A percentile compares a stretch with the other conserved stretches of the same genome.
Evolutionary conservation across 2,329 filamentous ascomycete species (phyloP).

Genomic region (Dothideomycetes sp.): DNA sequence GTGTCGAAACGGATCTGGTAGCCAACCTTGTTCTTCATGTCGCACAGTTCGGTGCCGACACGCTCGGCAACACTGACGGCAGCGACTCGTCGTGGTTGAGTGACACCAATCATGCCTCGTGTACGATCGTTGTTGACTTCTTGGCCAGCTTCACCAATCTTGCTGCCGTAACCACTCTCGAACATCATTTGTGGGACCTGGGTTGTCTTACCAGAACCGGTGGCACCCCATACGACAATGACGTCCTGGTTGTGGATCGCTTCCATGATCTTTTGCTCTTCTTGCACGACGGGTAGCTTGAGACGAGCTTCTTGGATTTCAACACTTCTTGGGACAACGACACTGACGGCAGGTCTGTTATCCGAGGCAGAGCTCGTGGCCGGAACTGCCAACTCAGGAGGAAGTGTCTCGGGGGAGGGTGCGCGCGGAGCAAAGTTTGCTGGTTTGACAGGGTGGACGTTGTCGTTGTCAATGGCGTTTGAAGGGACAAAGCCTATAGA

Average conservation of each 20-base stretch:
- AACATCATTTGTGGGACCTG: conserved; percentile 94
- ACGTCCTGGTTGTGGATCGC: conserved; percentile 85
- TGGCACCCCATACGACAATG: conserved; percentile 86
- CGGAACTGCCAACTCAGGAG: conserved; percentile 51
- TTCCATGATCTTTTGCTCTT: conserved; percentile 98
- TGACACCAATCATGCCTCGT: conserved; percentile 87
- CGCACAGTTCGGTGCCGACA: conserved; percentile 74
- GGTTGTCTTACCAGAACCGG: conserved; percentile 94
- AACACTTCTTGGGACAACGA: conserved; percentile 56
- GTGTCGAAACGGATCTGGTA: conserved; percentile 93
- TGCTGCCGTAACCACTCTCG: conserved; percentile 81
- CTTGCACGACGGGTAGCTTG: conserved; percentile 78
- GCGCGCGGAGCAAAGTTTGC: conserved; percentile 57
- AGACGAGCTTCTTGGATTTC: conserved; percentile 70
- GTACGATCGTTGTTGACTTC: conserved; percentile 20
- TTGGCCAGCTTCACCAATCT: conserved; percentile 38
- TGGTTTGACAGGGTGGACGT: conserved; percentile 30
- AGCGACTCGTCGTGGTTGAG: conserved; percentile 87
- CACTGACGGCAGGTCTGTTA: conserved; percentile 62
- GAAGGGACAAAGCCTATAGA: conserved; percentile 58
- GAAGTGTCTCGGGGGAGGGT: conserved; percentile 60
- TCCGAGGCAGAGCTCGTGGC: conserved; percentile 38
- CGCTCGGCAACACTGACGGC: conserved; percentile 95
- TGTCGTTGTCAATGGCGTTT: conserved; percentile 26
- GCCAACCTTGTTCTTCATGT: conserved; percentile 65